Conservation (phyloP, 208 protist genomes). For the Leishmania gerbilli region DNA sequence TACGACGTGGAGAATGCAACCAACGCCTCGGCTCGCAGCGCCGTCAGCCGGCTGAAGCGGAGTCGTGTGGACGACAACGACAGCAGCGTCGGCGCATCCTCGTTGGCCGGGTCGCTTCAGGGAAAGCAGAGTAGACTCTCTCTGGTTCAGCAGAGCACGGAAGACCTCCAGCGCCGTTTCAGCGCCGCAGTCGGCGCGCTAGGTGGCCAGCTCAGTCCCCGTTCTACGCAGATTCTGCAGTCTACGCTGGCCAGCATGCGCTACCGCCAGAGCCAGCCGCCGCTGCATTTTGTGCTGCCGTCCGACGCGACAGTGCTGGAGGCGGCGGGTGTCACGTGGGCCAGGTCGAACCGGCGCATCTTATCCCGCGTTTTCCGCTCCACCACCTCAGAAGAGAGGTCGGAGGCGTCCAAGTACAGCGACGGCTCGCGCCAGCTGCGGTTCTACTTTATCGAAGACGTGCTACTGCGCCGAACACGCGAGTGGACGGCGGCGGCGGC, state of each 20-base stretch:
- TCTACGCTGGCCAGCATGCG: slow-evolving; percentile 47
- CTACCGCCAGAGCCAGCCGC: slow-evolving; percentile 35
- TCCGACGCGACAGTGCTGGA: slow-evolving; percentile 9
- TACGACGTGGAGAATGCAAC: slow-evolving; percentile 15
- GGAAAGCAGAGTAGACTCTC: slow-evolving; percentile 9
- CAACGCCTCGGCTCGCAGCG: background rate
- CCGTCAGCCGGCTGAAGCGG: slow-evolving; percentile 17
- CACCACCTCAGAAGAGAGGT: slow-evolving; percentile 16
- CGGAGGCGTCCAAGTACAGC: slow-evolving; percentile 37
- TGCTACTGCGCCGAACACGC: slow-evolving; percentile 33
- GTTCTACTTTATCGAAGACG: slow-evolving; percentile 77
- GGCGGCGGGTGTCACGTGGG: slow-evolving; percentile 45
- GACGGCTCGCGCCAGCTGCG: slow-evolving; percentile 63
- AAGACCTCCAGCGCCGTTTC: slow-evolving; percentile 35
- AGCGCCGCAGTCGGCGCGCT: slow-evolving; percentile 2
- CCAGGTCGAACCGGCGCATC: slow-evolving; percentile 60
- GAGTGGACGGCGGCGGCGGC: slow-evolving; percentile 2
- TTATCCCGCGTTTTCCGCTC: slow-evolving; percentile 72
- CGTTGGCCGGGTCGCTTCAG: slow-evolving; percentile 17
- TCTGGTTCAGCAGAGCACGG: slow-evolving; percentile 21
- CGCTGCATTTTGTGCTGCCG: slow-evolving; percentile 57
- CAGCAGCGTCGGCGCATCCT: slow-evolving; percentile 7
- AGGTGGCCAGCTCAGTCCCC: background rate
- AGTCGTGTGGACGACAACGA: slow-evolving; percentile 3
- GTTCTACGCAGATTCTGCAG: slow-evolving; percentile 29